A percentile compares a stretch with the other conserved stretches of the same genome.
phyloP scores from a whole-genome alignment of 805 yeast species.

The Starmerella davenportii region DNA sequence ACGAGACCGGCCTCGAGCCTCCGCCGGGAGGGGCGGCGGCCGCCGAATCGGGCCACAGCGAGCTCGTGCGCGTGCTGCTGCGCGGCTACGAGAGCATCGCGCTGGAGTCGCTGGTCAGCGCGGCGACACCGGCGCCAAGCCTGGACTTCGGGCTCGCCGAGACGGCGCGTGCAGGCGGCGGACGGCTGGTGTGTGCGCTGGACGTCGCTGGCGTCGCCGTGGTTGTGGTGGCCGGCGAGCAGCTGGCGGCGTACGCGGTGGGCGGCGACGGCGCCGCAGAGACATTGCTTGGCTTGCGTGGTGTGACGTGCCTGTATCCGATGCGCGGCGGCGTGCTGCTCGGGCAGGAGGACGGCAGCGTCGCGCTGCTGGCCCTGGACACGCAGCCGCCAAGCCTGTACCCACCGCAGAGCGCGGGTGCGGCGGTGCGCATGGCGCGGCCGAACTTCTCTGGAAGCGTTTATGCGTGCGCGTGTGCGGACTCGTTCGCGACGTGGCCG shows the following conservation, averaged over 20 bases:
- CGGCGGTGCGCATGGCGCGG: background rate
- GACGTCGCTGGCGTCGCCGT: conserved; percentile 1
- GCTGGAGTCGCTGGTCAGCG: conserved; percentile 28
- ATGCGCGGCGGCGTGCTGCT: too few relatives aligned
- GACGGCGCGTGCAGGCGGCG: background rate
- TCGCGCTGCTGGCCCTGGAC: background rate
- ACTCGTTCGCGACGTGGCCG: background rate
- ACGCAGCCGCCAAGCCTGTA: background rate
- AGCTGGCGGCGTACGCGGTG: background rate
- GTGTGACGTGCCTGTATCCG: too few relatives aligned
- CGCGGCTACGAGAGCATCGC: conserved; percentile 68
- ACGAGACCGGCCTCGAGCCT: conserved; percentile 47
- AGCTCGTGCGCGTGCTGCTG: conserved; percentile 65
- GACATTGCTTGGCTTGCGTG: too few relatives aligned
- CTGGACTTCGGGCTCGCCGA: background rate
- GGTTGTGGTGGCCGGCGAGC: conserved; percentile 4
- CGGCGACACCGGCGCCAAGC: background rate
- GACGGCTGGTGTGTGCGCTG: background rate
- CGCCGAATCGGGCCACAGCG: conserved; percentile 51
- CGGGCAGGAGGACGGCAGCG: background rate
- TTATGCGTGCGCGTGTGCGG: background rate
- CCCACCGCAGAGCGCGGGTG: background rate
- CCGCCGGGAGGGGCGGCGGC: conserved; percentile 22
- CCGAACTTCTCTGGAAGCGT: background rate
- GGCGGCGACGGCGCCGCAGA: background rate